Conservation (phyloP, 768 basidiomycete genomes). For the Lentinus brumalis region DNA sequence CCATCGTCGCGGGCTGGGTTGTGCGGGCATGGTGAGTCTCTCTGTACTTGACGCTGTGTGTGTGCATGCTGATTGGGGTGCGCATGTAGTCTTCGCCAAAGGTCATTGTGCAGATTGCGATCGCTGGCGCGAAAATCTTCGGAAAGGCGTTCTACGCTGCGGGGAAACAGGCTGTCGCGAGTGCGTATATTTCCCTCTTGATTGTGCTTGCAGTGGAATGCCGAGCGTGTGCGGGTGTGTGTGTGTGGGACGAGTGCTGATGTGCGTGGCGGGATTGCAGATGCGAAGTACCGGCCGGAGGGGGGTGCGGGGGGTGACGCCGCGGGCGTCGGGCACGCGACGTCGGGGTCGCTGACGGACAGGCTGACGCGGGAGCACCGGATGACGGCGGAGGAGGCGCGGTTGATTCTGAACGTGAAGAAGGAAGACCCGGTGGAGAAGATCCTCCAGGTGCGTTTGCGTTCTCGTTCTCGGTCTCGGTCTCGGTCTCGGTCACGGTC, state of each 20-base stretch:
- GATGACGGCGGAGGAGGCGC: constrained; percentile 96
- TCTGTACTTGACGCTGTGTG: neutral
- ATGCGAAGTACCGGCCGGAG: constrained; percentile 82
- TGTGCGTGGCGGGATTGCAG: constrained; percentile 40
- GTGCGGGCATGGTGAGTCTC: constrained; percentile 24
- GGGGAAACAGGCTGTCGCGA: constrained; percentile 89
- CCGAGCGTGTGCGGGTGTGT: no score
- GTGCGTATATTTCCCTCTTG: constrained; percentile 50
- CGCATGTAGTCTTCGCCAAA: constrained; percentile 71
- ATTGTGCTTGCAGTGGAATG: no score
- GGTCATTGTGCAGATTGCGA: constrained; percentile 75
- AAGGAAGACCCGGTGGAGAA: constrained; percentile 67
- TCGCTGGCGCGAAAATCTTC: constrained; percentile 78
- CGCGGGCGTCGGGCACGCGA: constrained; percentile 74
- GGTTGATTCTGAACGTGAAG: constrained; percentile 87
- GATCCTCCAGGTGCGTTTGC: constrained; percentile 62
- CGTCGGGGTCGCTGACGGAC: constrained; percentile 75
- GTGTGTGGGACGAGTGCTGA: neutral
- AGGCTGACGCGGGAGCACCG: constrained; percentile 81
- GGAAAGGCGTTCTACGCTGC: constrained; percentile 93
- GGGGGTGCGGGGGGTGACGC: constrained; percentile 67
- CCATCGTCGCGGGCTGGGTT: constrained; percentile 12
- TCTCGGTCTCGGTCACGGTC: no score
- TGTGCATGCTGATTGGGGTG: neutral
- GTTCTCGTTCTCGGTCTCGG: no score